Conservation (phyloP, 73 alveolate species). For the Vitrella brassicaformis region DNA sequence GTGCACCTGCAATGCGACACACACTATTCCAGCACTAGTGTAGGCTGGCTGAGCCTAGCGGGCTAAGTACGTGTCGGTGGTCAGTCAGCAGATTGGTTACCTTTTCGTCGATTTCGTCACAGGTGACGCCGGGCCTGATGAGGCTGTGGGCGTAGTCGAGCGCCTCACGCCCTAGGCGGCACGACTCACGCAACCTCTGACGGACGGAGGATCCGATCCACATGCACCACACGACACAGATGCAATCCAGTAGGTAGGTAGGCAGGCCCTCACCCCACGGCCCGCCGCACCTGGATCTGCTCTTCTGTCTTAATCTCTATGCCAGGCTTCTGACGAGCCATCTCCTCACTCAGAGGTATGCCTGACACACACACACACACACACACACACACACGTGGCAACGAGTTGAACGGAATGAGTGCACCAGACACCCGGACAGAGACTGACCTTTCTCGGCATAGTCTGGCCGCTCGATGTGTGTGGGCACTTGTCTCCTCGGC, state of each 20-base stretch:
- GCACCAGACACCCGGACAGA: too few species aligned
- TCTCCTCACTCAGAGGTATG: constrained; percentile 26
- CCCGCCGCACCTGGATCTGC: neutral
- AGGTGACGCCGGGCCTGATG: constrained; percentile 66
- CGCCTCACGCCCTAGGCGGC: constrained; percentile 59
- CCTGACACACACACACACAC: constrained; percentile 17
- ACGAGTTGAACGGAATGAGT: too few species aligned
- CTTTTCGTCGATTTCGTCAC: constrained; percentile 71
- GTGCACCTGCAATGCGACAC: too few species aligned
- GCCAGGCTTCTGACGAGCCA: neutral
- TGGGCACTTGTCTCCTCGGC: constrained; percentile 60
- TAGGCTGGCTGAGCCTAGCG: too few species aligned
- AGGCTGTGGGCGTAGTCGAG: constrained; percentile 67
- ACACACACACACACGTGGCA: too few species aligned
- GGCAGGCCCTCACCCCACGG: too few species aligned
- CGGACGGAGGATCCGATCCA: neutral
- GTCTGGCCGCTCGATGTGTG: constrained; percentile 69
- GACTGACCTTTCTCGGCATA: constrained; percentile 55
- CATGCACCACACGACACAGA: neutral
- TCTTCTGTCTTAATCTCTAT: neutral
- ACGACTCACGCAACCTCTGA: constrained; percentile 10
- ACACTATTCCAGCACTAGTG: too few species aligned
- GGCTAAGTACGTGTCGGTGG: too few species aligned
- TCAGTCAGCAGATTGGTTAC: too few species aligned
- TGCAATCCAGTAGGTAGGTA: too few species aligned